A percentile compares a stretch with the other conserved stretches of the same genome.
These are phyloP conservation scores for Akanthomyces dipterigenus DNA, from an alignment of 2,329 filamentous ascomycete species.

Conservation along the genomic window DNA sequence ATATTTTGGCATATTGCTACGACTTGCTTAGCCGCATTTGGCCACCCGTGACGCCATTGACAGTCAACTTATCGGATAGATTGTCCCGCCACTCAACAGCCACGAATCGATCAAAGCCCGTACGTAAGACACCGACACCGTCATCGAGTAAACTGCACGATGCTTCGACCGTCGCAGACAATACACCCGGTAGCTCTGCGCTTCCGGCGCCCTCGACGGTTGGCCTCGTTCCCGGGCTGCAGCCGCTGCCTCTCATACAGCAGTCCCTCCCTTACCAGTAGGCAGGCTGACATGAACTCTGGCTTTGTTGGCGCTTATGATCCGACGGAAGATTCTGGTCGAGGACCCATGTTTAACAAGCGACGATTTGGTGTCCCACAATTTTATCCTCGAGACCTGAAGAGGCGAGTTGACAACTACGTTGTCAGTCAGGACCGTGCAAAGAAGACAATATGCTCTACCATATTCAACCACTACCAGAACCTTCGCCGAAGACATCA, in stretches of 20 bases:
- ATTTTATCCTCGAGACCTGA: slow-evolving; percentile 64
- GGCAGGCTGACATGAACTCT: slow-evolving; percentile 46
- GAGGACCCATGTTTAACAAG: slow-evolving; percentile 55
- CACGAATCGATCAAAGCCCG: not conserved
- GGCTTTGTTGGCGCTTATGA: slow-evolving; percentile 56
- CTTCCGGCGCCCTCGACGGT: not conserved
- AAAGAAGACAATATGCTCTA: slow-evolving; percentile 87
- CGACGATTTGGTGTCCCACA: slow-evolving; percentile 52
- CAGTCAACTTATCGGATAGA: not conserved
- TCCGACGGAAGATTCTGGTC: slow-evolving; percentile 43
- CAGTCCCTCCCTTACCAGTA: slow-evolving; percentile 21
- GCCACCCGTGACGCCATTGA: not conserved
- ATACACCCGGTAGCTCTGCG: not conserved
- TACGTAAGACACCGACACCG: not conserved
- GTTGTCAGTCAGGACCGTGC: slow-evolving; percentile 93
- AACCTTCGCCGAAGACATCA: slow-evolving; percentile 71
- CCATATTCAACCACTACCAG: slow-evolving; percentile 96
- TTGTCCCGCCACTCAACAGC: too few species aligned
- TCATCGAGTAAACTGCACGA: not conserved
- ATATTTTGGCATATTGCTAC: not conserved
- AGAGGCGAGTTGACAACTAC: slow-evolving; percentile 89
- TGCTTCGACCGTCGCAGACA: slow-evolving; percentile 1
- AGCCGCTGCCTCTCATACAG: slow-evolving; percentile 22
- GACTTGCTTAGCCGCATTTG: not conserved
- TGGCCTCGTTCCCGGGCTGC: slow-evolving; percentile 10